A percentile compares a stretch with the other conserved stretches of the same genome.
phyloP scores from a whole-genome alignment of 2,329 filamentous ascomycete genomes.

The Epichloe uncinata region DNA sequence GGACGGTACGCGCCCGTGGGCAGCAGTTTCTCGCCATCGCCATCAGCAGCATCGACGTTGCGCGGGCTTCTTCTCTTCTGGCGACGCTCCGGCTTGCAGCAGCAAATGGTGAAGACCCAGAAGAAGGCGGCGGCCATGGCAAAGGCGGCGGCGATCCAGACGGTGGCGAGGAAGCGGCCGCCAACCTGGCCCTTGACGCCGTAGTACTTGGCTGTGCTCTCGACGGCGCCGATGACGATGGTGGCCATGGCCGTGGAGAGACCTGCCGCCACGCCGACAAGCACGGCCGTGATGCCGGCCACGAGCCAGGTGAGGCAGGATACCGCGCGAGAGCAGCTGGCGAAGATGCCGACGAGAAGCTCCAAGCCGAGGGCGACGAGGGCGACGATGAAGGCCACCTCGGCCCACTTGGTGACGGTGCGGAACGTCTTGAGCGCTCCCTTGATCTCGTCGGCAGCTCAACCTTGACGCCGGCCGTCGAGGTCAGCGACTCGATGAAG shows the following conservation, averaged over 20 bases:
- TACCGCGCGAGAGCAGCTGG: slow-evolving; percentile 69
- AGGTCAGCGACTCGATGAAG: slow-evolving; percentile 38
- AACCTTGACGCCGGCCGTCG: slow-evolving; percentile 37
- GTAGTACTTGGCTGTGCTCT: slow-evolving; percentile 52
- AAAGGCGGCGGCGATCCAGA: slow-evolving; percentile 73
- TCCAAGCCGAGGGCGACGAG: slow-evolving; percentile 56
- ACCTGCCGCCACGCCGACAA: slow-evolving; percentile 49
- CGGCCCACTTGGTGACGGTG: slow-evolving; percentile 66
- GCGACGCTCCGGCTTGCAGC: slow-evolving; percentile 50
- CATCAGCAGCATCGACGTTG: slow-evolving; percentile 19
- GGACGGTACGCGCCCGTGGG: slow-evolving; percentile 26
- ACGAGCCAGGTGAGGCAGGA: slow-evolving; percentile 74
- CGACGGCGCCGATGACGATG: slow-evolving; percentile 44
- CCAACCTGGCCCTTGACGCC: slow-evolving; percentile 56
- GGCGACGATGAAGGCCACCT: slow-evolving; percentile 66
- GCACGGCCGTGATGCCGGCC: slow-evolving; percentile 44
- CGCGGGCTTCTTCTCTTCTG: slow-evolving; percentile 22
- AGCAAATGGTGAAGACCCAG: slow-evolving; percentile 88
- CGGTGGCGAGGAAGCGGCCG: slow-evolving; percentile 52
- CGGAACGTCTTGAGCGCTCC: slow-evolving; percentile 60
- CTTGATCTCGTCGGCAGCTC: slow-evolving; percentile 51
- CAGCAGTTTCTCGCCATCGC: slow-evolving; percentile 41
- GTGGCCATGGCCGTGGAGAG: slow-evolving; percentile 64
- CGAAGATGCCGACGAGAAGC: slow-evolving; percentile 66
- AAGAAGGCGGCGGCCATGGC: slow-evolving; percentile 65